A percentile compares a stretch with the other conserved stretches of the same genome.
Conservation (phyloP, 176 grass and related monocot genomes). For the Juncus inflexus region DNA sequence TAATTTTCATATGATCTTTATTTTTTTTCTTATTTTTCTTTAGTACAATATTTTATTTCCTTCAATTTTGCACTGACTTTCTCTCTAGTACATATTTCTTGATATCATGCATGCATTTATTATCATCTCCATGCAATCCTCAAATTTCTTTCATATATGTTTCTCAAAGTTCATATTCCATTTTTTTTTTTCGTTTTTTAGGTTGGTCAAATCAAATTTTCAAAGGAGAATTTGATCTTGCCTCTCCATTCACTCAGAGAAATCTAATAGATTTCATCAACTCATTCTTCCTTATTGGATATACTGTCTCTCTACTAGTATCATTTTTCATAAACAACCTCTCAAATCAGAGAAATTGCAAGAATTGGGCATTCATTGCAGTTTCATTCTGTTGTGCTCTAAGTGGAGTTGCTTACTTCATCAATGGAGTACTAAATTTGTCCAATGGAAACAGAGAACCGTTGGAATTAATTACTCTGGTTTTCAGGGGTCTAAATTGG, state of each 20-base stretch:
- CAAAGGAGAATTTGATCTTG: conserved; percentile 30
- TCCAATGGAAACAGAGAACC: background rate
- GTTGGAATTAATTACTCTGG: conserved; percentile 9
- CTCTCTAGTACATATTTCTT: background rate
- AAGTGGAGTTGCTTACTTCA: conserved; percentile 29
- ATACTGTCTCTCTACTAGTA: conserved; percentile 10
- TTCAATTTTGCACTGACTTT: background rate
- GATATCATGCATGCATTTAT: background rate
- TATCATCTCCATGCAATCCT: background rate
- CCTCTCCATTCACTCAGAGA: conserved; percentile 32
- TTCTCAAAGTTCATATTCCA: conserved; percentile 3
- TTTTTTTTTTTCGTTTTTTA: conserved; percentile 10
- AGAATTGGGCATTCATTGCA: conserved; percentile 22
- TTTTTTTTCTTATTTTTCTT: background rate
- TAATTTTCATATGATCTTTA: background rate
- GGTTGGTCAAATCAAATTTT: conserved; percentile 26
- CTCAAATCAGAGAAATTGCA: conserved; percentile 4
- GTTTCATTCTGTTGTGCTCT: conserved; percentile 29
- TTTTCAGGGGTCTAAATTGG: conserved; percentile 49
- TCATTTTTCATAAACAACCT: conserved; percentile 12
- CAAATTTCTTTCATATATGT: background rate
- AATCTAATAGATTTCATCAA: conserved; percentile 41
- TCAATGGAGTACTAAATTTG: conserved; percentile 16
- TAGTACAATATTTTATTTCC: background rate
- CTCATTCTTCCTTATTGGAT: conserved; percentile 26